Evolutionary conservation across 345 rosid genomes (phyloP), one percentile per base, ranked within the genome.

Genomic region (Eucalyptus shirleyi): DNA sequence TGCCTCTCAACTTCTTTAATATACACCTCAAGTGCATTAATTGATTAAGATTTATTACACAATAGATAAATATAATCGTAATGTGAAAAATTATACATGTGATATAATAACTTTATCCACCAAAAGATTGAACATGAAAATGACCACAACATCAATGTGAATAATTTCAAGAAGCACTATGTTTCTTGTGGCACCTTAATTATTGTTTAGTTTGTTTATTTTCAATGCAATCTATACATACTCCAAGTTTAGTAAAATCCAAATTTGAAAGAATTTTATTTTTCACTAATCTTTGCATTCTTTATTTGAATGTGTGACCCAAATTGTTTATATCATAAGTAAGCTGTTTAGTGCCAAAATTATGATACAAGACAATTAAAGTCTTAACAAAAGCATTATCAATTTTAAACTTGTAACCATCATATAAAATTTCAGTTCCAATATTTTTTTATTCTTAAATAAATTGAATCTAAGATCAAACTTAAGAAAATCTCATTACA

Each of bases 281-380:
- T 34, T 86, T 72, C 50, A 86, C 88, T 19, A 89, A 87, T 53
- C 88, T 88, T 86, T 90, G 26, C 9, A 88, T 26, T 55, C 56
- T 87, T 89, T 88, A 88, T 65, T 87, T 86, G 86, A 51, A 90
- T 45, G 90, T 87, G 23, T 59, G 89, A 72, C 88, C 90, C 28
- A 91, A 88, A 88, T 50, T 50, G 69, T 88, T 89, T 91, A 89
- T 88, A 87, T 62, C 91, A 88, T 67, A 91, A 91, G 49, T 87
- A 88, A 86, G 86, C 16, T 30, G 30, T 77, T 86, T 88, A 81
- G 26, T 40, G 5, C 87, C 83, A 65, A 55, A 16, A 69, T 87
- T 89, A 80, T 69, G 81, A 89, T 69, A 62, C 9, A 89, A 3
- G 42, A 42, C 42, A 14, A 89, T 37, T 40, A 90, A 21, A 44